Evolutionary conservation across 305 asterid genomes (phyloP).

Genomic region (Solanum aculeatissimum): DNA sequence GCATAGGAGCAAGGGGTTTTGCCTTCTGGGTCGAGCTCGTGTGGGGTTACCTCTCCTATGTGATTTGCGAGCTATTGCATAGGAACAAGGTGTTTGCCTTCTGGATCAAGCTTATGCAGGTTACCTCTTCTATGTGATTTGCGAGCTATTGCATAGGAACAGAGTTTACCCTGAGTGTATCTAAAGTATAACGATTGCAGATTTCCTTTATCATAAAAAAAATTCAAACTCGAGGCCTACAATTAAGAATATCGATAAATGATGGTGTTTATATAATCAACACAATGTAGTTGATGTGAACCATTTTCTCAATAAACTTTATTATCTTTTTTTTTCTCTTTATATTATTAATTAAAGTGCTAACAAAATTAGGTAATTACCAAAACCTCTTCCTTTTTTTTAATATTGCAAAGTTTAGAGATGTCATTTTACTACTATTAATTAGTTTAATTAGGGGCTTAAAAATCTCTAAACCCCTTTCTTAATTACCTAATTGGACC

Average conservation of each 20-base stretch:
- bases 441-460: not conserved
- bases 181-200: too few species aligned
- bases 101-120: too few species aligned
- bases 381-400: not conserved
- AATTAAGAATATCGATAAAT: not conserved
- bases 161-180: accelerated
- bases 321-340: not conserved
- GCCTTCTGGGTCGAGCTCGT: too few species aligned
- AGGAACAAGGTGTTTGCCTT: too few species aligned
- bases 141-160: too few species aligned
- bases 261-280: not conserved
- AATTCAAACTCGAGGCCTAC: not conserved
- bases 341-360: not conserved
- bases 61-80: too few species aligned
- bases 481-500: not conserved
- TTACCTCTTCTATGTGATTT: too few species aligned
- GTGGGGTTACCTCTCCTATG: too few species aligned
- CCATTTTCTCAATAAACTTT: not conserved
- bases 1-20: too few species aligned
- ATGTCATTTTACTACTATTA: not conserved
- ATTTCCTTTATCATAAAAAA: too few species aligned
- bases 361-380: not conserved
- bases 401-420: not conserved
- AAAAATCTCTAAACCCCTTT: not conserved
- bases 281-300: not conserved